Conservation (phyloP, 2,329 filamentous ascomycete species). For the Stachybotrys chartarum region DNA sequence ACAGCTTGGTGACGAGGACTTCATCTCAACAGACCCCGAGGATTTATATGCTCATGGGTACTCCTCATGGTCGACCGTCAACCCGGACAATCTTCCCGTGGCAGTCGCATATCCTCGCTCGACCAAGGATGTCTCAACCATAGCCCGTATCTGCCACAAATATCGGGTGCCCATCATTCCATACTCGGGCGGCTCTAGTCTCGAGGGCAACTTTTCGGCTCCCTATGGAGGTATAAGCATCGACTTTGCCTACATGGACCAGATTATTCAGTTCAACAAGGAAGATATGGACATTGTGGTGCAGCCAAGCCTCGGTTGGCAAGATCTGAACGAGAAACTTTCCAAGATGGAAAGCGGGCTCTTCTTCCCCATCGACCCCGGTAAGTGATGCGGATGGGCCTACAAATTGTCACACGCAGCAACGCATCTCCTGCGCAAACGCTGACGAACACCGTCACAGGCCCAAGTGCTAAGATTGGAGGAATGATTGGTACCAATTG, state of each 20-base stretch:
- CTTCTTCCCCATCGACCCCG: conserved; percentile 88
- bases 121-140: conserved; percentile 52
- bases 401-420: not conserved
- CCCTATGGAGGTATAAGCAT: conserved; percentile 83
- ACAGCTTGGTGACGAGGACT: conserved; percentile 41
- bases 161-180: conserved; percentile 79
- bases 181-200: conserved; percentile 77
- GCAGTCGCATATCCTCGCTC: conserved; percentile 57
- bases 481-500: conserved; percentile 79
- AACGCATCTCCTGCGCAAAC: too few species aligned
- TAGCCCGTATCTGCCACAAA: conserved; percentile 65
- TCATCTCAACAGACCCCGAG: conserved; percentile 56
- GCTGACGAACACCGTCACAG: conserved; percentile 16
- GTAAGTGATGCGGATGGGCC: conserved; percentile 26
- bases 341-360: conserved; percentile 65
- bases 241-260: conserved; percentile 83
- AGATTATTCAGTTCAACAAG: conserved; percentile 70
- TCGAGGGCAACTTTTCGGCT: conserved; percentile 87
- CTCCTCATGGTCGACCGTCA: conserved; percentile 59
- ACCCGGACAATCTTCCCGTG: conserved; percentile 53
- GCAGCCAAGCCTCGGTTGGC: conserved; percentile 88
- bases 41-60: conserved; percentile 57
- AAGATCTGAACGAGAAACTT: conserved; percentile 69
- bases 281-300: conserved; percentile 91
- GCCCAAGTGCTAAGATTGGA: conserved; percentile 65